Evolutionary conservation across 306 rosid species (phyloP).

Genomic region (Clitoria ternatea): DNA sequence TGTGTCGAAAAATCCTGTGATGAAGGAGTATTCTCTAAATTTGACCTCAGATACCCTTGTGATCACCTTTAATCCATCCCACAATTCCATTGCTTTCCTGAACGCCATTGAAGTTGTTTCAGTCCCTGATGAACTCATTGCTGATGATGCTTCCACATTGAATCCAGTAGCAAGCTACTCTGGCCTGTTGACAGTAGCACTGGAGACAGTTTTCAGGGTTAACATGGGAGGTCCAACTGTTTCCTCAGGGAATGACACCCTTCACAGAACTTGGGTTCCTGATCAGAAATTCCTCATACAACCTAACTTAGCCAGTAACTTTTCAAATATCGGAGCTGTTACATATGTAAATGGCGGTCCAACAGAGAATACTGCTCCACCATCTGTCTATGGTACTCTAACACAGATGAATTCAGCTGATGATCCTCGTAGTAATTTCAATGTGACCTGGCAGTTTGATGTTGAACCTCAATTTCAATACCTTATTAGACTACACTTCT

Average conservation of each 20-base stretch:
- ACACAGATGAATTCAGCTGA: slow-evolving; percentile 39
- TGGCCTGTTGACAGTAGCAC: slow-evolving; percentile 45
- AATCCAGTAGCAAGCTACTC: slow-evolving; percentile 28
- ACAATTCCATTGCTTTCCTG: slow-evolving; percentile 58
- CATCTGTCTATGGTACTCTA: slow-evolving; percentile 72
- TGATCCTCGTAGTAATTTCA: slow-evolving; percentile 59
- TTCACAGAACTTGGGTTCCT: slow-evolving; percentile 72
- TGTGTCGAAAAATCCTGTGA: slow-evolving; percentile 31
- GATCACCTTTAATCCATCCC: slow-evolving; percentile 55
- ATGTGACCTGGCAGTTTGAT: slow-evolving; percentile 73
- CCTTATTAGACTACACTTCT: slow-evolving; percentile 81
- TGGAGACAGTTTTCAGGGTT: slow-evolving; percentile 80
- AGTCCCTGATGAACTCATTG: slow-evolving; percentile 64
- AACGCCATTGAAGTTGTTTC: slow-evolving; percentile 92
- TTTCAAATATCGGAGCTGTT: slow-evolving; percentile 56
- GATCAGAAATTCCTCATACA: slow-evolving; percentile 46
- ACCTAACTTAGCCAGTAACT: slow-evolving; percentile 30
- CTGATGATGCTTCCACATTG: slow-evolving; percentile 37
- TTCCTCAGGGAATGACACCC: slow-evolving; percentile 53
- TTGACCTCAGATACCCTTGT: slow-evolving; percentile 55
- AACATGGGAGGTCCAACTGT: slow-evolving; percentile 89
- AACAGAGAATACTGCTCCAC: slow-evolving; percentile 62
- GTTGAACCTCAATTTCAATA: slow-evolving; percentile 76
- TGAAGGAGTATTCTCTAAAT: slow-evolving; percentile 67
- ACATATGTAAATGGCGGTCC: slow-evolving; percentile 39